Evolutionary conservation across 208 protist genomes (phyloP).

Genomic region (Leishmania tropica): DNA sequence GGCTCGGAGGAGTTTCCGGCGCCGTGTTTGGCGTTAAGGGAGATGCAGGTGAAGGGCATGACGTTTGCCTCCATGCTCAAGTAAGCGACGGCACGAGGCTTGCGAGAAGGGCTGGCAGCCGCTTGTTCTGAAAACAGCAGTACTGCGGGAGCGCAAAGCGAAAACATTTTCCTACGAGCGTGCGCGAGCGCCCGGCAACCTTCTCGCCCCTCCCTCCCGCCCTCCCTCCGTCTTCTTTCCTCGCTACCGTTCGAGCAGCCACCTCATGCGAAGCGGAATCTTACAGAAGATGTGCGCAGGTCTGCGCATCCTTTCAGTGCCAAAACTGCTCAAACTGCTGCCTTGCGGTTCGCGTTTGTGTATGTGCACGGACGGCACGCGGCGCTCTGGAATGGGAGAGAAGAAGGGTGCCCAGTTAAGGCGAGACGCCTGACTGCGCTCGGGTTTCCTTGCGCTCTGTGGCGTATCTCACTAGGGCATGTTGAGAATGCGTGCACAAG

Average conservation of each 20-base stretch:
- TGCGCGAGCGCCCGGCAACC: not conserved
- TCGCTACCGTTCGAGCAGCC: not conserved
- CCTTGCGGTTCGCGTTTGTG: too few species aligned
- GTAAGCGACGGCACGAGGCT: not conserved
- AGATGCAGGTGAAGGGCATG: constrained; percentile 45
- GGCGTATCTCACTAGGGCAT: too few species aligned
- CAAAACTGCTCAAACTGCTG: too few species aligned
- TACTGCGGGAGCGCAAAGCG: not conserved
- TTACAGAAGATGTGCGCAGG: not conserved
- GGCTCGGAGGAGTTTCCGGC: constrained; percentile 47
- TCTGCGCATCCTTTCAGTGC: not conserved
- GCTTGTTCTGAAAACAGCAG: not conserved
- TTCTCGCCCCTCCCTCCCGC: not conserved
- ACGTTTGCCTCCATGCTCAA: constrained; percentile 48
- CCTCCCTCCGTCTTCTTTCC: not conserved
- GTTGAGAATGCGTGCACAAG: too few species aligned
- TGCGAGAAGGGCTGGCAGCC: not conserved
- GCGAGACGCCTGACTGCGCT: too few species aligned
- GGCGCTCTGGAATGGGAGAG: not conserved
- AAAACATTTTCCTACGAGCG: not conserved
- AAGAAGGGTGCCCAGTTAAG: not conserved
- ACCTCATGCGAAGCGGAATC: not conserved
- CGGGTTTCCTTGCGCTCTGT: too few species aligned
- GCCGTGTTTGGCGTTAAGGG: constrained; percentile 50
- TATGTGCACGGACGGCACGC: not conserved